Evolutionary conservation across 1,284 basidiomycete species (phyloP), one percentile per base, ranked within the genome.

Genomic region (Ustilago shanxiensis): DNA sequence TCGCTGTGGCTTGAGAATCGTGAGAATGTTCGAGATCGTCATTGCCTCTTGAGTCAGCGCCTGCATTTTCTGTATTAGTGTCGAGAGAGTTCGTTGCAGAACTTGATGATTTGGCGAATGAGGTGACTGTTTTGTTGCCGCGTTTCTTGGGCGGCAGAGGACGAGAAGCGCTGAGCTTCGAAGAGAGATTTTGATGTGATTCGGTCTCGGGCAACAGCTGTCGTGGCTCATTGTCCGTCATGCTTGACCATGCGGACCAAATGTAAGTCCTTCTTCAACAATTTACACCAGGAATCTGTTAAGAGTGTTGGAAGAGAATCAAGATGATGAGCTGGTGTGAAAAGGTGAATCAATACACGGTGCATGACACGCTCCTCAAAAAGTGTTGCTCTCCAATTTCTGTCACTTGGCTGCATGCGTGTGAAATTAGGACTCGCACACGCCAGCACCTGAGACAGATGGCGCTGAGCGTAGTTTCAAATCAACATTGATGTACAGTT

Each of bases 151-250:
- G 73, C 20, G 73, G 73, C 14, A 60, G 60, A n/a, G 73, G 73
- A 24, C 73, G 68, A 20, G 73, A 71, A 18, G 52, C 68, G 14
- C 61, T 52, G 6, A 72, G 62, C 35, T 68, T 72, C 35, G 44
- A n/a, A 7, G 74, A 72, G 8, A 77, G 62, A 29, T 63, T 72
- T 20, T 77, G 74, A 56, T 72, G 74, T 16, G 74, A 77, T 47
- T 77, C 69, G 14, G 62, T 47, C 29, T 62, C 52, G 44, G 74
- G 74, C 50, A 77, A 60, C 24, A 72, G 60, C 58, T 68, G 74
- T 10, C 74, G 66, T 33, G 69, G 70, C 52, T 68, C 60, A 33
- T 62, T 53, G 44, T 68, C 68, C 41, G 60, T 63, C 73, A 76
- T 76, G 56, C 3, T 60, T n/a, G 29, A 28, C 41, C 14, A 14